Conservation (phyloP, 257 asterid species). For the Catharanthus roseus region DNA sequence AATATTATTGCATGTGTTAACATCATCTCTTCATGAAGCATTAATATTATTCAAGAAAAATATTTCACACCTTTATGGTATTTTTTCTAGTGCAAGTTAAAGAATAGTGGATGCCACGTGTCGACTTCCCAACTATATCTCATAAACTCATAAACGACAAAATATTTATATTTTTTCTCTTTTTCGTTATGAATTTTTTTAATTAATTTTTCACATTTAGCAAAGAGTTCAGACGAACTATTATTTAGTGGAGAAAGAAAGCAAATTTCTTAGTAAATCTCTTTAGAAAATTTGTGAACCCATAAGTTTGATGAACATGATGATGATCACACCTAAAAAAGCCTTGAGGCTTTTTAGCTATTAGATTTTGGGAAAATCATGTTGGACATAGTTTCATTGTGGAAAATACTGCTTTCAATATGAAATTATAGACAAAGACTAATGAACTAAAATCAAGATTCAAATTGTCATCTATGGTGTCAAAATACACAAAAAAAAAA, state of each 20-base stretch:
- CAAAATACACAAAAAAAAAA: too few species aligned
- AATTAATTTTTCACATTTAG: too few species aligned
- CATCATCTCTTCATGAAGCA: too few species aligned
- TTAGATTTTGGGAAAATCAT: neutral
- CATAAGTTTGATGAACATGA: neutral
- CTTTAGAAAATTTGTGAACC: too few species aligned
- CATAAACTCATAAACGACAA: slow-evolving; percentile 17
- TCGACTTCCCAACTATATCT: slow-evolving; percentile 38
- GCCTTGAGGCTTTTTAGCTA: neutral
- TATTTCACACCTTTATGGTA: slow-evolving; percentile 17
- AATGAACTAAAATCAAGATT: neutral
- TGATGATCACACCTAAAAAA: neutral
- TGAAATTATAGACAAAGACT: neutral
- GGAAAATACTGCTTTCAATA: neutral
- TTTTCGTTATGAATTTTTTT: too few species aligned
- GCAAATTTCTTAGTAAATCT: too few species aligned
- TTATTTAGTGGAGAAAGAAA: neutral
- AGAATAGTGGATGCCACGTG: slow-evolving; percentile 40
- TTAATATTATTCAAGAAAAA: slow-evolving; percentile 19
- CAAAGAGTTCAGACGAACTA: neutral
- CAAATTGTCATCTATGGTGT: neutral
- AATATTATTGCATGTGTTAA: slow-evolving; percentile 15
- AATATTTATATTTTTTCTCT: too few species aligned
- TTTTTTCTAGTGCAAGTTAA: slow-evolving; percentile 22
- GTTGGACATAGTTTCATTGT: neutral